Conservation (phyloP, 768 basidiomycete species). For the Lactarius sanguifluus region DNA sequence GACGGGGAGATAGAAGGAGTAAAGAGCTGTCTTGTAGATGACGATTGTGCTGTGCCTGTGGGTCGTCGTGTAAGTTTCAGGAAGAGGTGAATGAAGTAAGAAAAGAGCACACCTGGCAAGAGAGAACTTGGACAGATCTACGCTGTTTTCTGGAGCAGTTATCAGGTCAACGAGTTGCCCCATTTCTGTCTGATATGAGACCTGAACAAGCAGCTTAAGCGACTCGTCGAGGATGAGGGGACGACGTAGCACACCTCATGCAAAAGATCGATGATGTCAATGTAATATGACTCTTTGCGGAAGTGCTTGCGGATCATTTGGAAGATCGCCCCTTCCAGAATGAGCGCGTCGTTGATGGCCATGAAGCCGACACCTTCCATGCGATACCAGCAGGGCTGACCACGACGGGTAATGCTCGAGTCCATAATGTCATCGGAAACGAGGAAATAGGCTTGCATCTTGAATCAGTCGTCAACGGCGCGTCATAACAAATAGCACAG, state of each 20-base stretch:
- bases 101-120: slow-evolving; percentile 61
- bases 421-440: slow-evolving; percentile 99
- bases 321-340: slow-evolving; percentile 95
- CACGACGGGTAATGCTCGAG: slow-evolving; percentile 84
- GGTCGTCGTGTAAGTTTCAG: not conserved
- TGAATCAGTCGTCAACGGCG: slow-evolving; percentile 1
- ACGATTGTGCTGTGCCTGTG: slow-evolving; percentile 87
- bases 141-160: slow-evolving; percentile 87
- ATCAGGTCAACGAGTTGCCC: slow-evolving; percentile 96
- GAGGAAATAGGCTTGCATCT: slow-evolving; percentile 98
- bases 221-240: not conserved
- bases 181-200: slow-evolving; percentile 88
- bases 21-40: slow-evolving; percentile 95
- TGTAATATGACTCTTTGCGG: slow-evolving; percentile 75
- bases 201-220: slow-evolving; percentile 33
- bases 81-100: not conserved
- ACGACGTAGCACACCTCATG: slow-evolving; percentile 57
- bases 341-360: slow-evolving; percentile 95
- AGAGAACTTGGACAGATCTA: slow-evolving; percentile 88
- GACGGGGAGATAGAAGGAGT: slow-evolving; percentile 98
- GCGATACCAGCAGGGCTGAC: slow-evolving; percentile 94
- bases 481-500: not conserved
- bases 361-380: slow-evolving; percentile 69
- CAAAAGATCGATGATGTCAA: slow-evolving; percentile 88
- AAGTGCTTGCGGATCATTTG: slow-evolving; percentile 86